Base-by-base conservation (phyloP, 1,284 basidiomycete genomes). In the Crucibulum parvulum region DNA sequence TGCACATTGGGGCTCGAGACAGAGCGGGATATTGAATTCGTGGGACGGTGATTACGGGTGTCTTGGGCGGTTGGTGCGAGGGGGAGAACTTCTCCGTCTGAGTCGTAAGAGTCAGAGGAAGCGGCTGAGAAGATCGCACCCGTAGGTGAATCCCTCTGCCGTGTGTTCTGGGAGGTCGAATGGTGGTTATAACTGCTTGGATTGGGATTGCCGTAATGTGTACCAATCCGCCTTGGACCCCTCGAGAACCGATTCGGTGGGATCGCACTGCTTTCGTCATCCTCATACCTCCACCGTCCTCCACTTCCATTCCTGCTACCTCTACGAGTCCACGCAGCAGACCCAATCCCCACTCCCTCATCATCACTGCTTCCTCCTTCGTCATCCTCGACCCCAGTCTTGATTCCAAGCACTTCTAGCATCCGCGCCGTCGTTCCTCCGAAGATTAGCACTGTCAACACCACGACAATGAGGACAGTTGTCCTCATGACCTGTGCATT, bases 391-490 rank as follows among this genome's bases (percentile, higher is more conserved):
- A 99, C 94, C 1, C 97, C 96, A 0, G 95, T 98, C 8, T 94
- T 81, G 66, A 99, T 99, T 1, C 97, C 96, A n/a, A 99, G 84
- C 8, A 99, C 90, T 70, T 99, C 96, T 48, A 99, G 84, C 98
- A 99, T 99, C 59, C 96, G 85, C 6, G 93, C 90, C 0, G 98
- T 98, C 7, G 98, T 99, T 1, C 97, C 98, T 0, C 97, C 97
- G 71, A 99, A 99, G 56, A 98, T 82, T 61, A 99, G 82, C 50
- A 99, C 95, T 0, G 97, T 99, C 57, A 99, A 82, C 51, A 99
- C 95, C 47, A 99, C 97, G 6, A 98, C 94, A 13, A 98, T 92
- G 37, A 99, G 87, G 24, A 99, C 96, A 0, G 97, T 99, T 37
- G 92, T 98, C 48, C 96, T 86, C 61, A 99, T 82, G 18, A 94